Base-by-base conservation (phyloP, 1,139 yeast species). In the Kodamaea plutei region DNA sequence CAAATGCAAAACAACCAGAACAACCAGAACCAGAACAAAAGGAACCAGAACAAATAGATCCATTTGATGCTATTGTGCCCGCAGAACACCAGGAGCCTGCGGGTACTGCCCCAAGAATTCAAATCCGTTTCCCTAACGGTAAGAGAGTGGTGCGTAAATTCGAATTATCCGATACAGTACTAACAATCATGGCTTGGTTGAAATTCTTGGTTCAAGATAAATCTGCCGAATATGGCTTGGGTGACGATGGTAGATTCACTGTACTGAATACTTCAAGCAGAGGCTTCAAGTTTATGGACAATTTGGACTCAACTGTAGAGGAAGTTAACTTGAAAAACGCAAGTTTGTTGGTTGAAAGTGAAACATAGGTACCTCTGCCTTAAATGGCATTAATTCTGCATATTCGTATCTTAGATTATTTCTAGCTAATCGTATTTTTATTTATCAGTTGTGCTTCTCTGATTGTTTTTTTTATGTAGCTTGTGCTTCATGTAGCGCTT, bases 121-220 rank as follows among this genome's bases (percentile, higher is more conserved):
- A 91, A 56, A 71, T 93, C 13, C 70, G 97, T 36, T 74, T 87
- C 25, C 94, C 93, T 11, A 88, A 83, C 47, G 97, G 97, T 14
- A 73, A 80, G 34, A 67, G 97, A 39, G 61, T 82, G 9, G 81
- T 91, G n/a, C 80, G 87, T 36, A 73, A 87, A 41, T 84, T 91
- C 47, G 59, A 58, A 9, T 47, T 72, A 7, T 50, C 61, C 4
- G 44, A 40, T 14, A 58, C 67, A 4, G 84, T 93, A 0, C 40
- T 40, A 7, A 33, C 38, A 4, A 38, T 68, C 6, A 65, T 52
- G 42, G 50, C 50, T 36, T 66, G 74, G 48, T 64, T 67, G 10
- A 67, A 91, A 22, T 84, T 65, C 51, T 79, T 81, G 29, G 64
- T 73, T 20, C 25, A 36, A 6, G 67, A 74, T 21, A 77, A 80